Percentiles rank a stretch among this genome's conserved stretches.
These are phyloP conservation scores for Piedraia hortae DNA, from an alignment of 2,329 filamentous ascomycete species.

Conservation along the genomic window DNA sequence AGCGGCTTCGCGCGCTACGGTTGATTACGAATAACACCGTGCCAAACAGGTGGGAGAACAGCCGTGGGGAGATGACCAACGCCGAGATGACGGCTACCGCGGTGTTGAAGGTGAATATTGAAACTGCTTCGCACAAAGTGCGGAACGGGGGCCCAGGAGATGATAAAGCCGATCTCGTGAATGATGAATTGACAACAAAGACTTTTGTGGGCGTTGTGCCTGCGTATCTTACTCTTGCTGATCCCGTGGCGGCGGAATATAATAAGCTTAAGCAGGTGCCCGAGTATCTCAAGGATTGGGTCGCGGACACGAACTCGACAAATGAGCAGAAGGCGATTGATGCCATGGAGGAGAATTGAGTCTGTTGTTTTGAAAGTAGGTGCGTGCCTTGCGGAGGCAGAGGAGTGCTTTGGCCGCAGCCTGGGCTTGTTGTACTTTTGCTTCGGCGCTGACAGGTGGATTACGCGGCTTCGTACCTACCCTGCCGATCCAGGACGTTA, in stretches of 20 bases:
- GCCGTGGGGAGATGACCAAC: slow-evolving; percentile 39
- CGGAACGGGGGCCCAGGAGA: slow-evolving; percentile 36
- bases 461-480: no score
- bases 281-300: slow-evolving; percentile 29
- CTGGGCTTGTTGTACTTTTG: background rate
- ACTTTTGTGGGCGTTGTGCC: slow-evolving; percentile 37
- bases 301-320: slow-evolving; percentile 20
- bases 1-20: slow-evolving; percentile 54
- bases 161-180: slow-evolving; percentile 26
- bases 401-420: no score
- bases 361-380: no score
- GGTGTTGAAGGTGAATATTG: slow-evolving; percentile 40
- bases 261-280: slow-evolving; percentile 34
- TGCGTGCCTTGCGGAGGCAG: no score
- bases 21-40: slow-evolving; percentile 52
- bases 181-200: slow-evolving; percentile 20
- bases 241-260: slow-evolving; percentile 30
- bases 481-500: no score
- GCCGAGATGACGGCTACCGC: slow-evolving; percentile 51
- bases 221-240: slow-evolving; percentile 33
- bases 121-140: slow-evolving; percentile 49
- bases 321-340: slow-evolving; percentile 12
- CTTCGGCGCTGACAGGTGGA: no score
- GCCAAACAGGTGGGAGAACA: slow-evolving; percentile 37
- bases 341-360: slow-evolving; percentile 7